phyloP scores from a whole-genome alignment of 306 rosid genomes.

The Citrullus mucosospermus region DNA sequence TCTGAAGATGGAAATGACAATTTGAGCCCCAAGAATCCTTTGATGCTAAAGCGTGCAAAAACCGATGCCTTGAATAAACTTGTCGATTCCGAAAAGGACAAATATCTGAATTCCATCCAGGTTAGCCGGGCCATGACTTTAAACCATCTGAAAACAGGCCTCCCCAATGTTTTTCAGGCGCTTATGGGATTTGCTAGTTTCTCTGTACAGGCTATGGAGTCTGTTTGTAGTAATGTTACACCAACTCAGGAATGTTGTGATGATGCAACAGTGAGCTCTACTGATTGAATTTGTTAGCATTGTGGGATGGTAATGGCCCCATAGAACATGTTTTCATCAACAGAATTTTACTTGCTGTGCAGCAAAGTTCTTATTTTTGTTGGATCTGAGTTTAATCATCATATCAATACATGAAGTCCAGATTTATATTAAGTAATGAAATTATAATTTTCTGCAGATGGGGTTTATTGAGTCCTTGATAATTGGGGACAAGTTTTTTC shows the following conservation, averaged over 20 bases:
- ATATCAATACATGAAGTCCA: not conserved
- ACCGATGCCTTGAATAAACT: constrained; percentile 52
- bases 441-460: not conserved
- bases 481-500: not conserved
- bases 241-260: constrained; percentile 6
- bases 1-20: constrained; percentile 17
- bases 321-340: not conserved
- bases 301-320: not conserved
- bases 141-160: constrained; percentile 39
- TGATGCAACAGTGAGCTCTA: constrained; percentile 2
- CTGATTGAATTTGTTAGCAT: not conserved
- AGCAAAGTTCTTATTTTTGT: not conserved
- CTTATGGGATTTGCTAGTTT: constrained; percentile 45
- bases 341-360: not conserved
- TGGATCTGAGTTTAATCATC: not conserved
- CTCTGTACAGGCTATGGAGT: constrained; percentile 45
- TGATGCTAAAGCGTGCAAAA: constrained; percentile 41
- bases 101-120: constrained; percentile 40
- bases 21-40: constrained; percentile 53
- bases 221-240: constrained; percentile 15
- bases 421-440: not conserved
- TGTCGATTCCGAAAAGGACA: constrained; percentile 37
- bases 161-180: constrained; percentile 57
- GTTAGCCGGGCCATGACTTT: constrained; percentile 37
- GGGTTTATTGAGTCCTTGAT: not conserved